phyloP scores from a whole-genome alignment of 2,329 filamentous ascomycete species.

The Penicillium sp. region DNA sequence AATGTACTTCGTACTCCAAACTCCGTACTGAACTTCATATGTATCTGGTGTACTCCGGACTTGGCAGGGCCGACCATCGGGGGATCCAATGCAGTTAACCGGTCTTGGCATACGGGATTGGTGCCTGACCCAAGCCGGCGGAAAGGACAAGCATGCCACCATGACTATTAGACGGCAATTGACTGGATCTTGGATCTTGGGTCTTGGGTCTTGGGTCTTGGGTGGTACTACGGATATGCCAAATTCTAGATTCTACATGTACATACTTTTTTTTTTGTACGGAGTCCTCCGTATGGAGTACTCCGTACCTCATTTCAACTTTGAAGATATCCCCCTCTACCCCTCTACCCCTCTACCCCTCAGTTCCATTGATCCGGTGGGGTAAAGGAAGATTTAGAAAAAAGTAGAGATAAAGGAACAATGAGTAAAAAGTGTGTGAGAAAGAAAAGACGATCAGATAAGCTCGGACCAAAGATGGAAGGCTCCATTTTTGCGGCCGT shows the following conservation, averaged over 20 bases:
- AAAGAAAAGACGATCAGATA: conserved; percentile 12
- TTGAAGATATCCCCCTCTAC: not conserved
- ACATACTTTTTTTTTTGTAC: not conserved
- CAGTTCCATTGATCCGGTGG: not conserved
- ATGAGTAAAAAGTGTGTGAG: conserved; percentile 10
- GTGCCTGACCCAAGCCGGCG: conserved; percentile 5
- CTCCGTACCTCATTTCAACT: too few species aligned
- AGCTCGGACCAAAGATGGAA: not conserved
- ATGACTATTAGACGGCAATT: not conserved
- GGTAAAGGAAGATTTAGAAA: not conserved
- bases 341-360: conserved; percentile 5
- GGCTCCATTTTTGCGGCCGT: conserved; percentile 1
- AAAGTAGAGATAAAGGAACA: conserved; percentile 4
- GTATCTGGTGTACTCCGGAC: not conserved
- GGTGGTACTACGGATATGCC: not conserved
- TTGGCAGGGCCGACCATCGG: conserved; percentile 5
- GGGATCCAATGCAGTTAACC: conserved; percentile 1
- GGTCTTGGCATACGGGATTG: conserved; percentile 5
- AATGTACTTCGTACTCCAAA: too few species aligned
- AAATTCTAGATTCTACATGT: not conserved
- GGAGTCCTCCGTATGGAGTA: too few species aligned
- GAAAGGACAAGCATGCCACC: not conserved
- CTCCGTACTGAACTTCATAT: not conserved
- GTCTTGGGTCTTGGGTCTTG: too few species aligned
- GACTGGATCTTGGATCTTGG: not conserved